phyloP scores from a whole-genome alignment of 2,329 filamentous ascomycete genomes.

The Pseudonectria foliicola region DNA sequence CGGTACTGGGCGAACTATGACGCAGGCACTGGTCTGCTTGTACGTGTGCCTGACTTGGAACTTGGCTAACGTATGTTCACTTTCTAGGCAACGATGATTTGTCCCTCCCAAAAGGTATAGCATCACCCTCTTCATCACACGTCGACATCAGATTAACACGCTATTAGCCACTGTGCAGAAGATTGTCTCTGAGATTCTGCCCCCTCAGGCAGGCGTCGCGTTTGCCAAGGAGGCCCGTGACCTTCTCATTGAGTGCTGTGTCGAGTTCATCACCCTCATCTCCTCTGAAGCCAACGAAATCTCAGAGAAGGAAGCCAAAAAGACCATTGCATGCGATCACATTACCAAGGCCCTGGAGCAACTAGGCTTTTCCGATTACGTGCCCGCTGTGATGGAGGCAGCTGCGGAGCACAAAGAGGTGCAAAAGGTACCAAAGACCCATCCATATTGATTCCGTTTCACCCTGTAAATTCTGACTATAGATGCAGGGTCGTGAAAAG shows the following conservation, averaged over 20 bases:
- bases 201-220: slow-evolving; percentile 64
- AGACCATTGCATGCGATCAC: slow-evolving; percentile 97
- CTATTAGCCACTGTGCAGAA: slow-evolving; percentile 59
- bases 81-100: slow-evolving; percentile 54
- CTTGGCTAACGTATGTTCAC: slow-evolving; percentile 24
- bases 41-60: neutral
- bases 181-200: slow-evolving; percentile 91
- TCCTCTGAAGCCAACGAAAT: slow-evolving; percentile 99
- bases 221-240: slow-evolving; percentile 96
- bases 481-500: slow-evolving; percentile 75
- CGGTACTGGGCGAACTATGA: slow-evolving; percentile 23
- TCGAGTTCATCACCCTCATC: slow-evolving; percentile 97
- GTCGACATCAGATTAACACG: slow-evolving; percentile 18
- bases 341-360: slow-evolving; percentile 92
- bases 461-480: too few relatives aligned
- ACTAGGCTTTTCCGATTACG: slow-evolving; percentile 87
- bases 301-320: slow-evolving; percentile 96
- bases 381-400: slow-evolving; percentile 77
- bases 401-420: slow-evolving; percentile 88
- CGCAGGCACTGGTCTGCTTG: slow-evolving; percentile 13
- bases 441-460: too few relatives aligned
- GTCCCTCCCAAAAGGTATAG: slow-evolving; percentile 56
- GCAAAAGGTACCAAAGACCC: slow-evolving; percentile 62
- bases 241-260: slow-evolving; percentile 94
- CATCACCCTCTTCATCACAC: neutral